Conservation (phyloP, 108 stramenopile genomes). For the Nitzschia sp. region DNA sequence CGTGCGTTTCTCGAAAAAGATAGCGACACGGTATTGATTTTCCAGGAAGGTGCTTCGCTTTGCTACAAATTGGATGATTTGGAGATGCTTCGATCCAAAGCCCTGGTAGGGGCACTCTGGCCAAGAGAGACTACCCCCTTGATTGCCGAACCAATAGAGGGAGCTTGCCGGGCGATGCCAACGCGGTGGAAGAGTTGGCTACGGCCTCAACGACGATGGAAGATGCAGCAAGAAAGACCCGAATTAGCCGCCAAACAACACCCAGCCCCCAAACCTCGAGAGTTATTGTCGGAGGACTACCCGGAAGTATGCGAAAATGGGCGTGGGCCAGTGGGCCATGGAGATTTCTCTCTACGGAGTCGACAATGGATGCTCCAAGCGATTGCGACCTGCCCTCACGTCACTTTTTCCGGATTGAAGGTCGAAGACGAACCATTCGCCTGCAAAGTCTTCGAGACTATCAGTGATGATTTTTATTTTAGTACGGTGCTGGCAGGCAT, state of each 20-base stretch:
- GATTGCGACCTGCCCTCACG: slow-evolving; percentile 22
- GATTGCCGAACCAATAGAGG: slow-evolving; percentile 1
- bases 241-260: not conserved
- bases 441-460: slow-evolving; percentile 8
- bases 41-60: not conserved
- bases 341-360: slow-evolving; percentile 13
- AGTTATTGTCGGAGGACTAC: not conserved
- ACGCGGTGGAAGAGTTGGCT: not conserved
- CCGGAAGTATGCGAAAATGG: slow-evolving; percentile 13
- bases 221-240: not conserved
- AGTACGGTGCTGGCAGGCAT: slow-evolving; percentile 12
- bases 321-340: slow-evolving; percentile 1
- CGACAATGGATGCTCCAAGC: slow-evolving; percentile 19
- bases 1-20: not conserved
- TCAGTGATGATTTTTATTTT: slow-evolving; percentile 24
- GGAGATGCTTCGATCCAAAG: not conserved
- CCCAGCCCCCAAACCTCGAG: not conserved
- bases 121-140: not conserved
- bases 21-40: not conserved
- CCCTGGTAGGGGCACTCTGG: slow-evolving; percentile 9
- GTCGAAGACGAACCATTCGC: not conserved
- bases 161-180: slow-evolving; percentile 3
- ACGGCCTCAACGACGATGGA: slow-evolving; percentile 1
- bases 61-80: not conserved
- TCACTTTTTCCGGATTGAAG: not conserved